Evolutionary conservation across 768 basidiomycete genomes (phyloP), one percentile per base, ranked within the genome.

Genomic region (Lanmaoa rubissima): DNA sequence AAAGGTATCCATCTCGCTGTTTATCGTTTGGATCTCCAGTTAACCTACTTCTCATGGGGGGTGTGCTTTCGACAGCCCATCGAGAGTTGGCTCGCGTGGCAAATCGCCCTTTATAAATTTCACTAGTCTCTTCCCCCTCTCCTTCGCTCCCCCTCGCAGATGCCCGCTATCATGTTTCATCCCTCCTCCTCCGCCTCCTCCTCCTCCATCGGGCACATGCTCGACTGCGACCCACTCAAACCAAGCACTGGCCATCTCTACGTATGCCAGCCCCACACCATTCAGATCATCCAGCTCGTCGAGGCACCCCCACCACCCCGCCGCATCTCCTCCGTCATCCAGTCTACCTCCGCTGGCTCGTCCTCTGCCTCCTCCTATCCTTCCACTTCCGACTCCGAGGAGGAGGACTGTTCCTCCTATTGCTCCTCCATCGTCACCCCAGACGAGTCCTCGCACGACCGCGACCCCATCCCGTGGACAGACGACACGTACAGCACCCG

Each of bases 251-350:
- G 69, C 58, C 76, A 82, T 48, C 74, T 82, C 65, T 75, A 76
- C 71, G 66, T 79, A 60, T 70, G 76, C 62, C 76, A 81, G 55
- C 81, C 78, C 1, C 78, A 81, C 67, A 68, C 79, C 21, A 72
- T 84, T 21, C 81, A 85, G 68, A 83, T 88, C 74, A 90, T 90
- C 50, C 82, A 89, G 73, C 87, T 90, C 71, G 82, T 84, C 48
- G 88, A 90, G 65, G 84, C 82, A 0, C 35, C 66, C 0, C 79
- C 87, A 1, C 86, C 87, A 0, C 73, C 76, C 64, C 48, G 72
- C 78, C 43, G 69, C 74, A 46, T 79, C 72, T 58, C 73, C 66
- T 65, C 68, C 61, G 62, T 63, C 64, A 54, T 65, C 58, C 53
- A 55, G 3, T 53, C 75, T 74, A 70, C 71, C 76, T 71, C 71